These are phyloP conservation scores for Cordyceps javanica DNA, from an alignment of 2,329 filamentous ascomycete genomes.

Conservation along the genomic window DNA sequence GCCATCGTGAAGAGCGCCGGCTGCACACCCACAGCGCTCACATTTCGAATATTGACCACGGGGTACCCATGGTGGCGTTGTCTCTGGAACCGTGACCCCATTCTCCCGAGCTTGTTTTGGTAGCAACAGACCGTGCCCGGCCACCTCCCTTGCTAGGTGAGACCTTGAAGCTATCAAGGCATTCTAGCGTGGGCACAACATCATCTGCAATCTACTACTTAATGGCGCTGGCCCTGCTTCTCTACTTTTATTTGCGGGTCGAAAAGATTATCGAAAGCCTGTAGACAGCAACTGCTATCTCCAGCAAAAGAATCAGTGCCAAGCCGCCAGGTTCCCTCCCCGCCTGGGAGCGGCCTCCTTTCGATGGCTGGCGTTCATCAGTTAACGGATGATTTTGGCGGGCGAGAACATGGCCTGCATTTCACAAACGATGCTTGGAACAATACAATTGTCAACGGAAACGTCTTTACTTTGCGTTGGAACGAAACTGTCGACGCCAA, in stretches of 20 bases:
- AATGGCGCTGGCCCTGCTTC: slow-evolving; percentile 14
- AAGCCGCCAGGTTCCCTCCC: slow-evolving; percentile 15
- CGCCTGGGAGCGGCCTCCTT: slow-evolving; percentile 13
- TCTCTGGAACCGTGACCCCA: slow-evolving; percentile 8
- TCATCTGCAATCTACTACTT: slow-evolving; percentile 17
- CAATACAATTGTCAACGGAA: slow-evolving; percentile 27
- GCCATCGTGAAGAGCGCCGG: slow-evolving; percentile 10
- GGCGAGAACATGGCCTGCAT: slow-evolving; percentile 22
- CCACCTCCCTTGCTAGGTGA: slow-evolving; percentile 23
- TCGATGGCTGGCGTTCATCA: slow-evolving; percentile 19
- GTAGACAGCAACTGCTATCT: slow-evolving; percentile 5
- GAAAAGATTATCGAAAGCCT: slow-evolving; percentile 9
- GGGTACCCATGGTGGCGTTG: slow-evolving; percentile 7
- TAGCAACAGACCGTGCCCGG: slow-evolving; percentile 8
- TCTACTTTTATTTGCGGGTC: slow-evolving; percentile 14
- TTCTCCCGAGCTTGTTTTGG: slow-evolving; percentile 3
- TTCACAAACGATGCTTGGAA: slow-evolving; percentile 30
- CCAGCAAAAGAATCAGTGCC: slow-evolving; percentile 5
- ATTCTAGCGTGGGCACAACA: slow-evolving; percentile 13
- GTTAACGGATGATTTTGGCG: slow-evolving; percentile 13
- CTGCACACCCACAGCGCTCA: not conserved
- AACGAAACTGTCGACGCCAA: slow-evolving; percentile 22
- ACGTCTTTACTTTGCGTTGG: slow-evolving; percentile 24
- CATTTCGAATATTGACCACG: slow-evolving; percentile 2
- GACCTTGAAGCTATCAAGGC: slow-evolving; percentile 16